phyloP scores from a whole-genome alignment of 768 basidiomycete species.

The Solioccasus polychromus region DNA sequence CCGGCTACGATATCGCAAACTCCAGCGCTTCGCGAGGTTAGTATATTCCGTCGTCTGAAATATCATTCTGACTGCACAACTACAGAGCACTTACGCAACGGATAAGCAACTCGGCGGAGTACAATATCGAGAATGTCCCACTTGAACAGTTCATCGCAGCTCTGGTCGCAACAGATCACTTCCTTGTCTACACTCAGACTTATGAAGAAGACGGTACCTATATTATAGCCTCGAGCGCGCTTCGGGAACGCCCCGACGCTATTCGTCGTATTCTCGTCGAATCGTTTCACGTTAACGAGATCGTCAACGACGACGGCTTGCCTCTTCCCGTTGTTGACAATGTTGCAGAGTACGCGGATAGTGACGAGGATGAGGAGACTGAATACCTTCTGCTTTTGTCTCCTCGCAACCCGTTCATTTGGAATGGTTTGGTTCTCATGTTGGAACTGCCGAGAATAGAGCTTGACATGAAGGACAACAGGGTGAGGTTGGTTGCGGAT shows the following conservation, averaged over 20 bases:
- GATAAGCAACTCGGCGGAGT: conserved; percentile 93
- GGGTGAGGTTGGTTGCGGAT: conserved; percentile 90
- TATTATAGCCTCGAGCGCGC: conserved; percentile 74
- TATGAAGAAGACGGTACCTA: conserved; percentile 93
- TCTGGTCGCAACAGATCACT: conserved; percentile 83
- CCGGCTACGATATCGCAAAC: conserved; percentile 85
- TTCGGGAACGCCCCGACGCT: conserved; percentile 72
- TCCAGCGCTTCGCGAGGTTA: conserved; percentile 89
- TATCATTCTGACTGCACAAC: conserved; percentile 4
- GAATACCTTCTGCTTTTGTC: conserved; percentile 86
- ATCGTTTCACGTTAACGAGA: conserved; percentile 77
- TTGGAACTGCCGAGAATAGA: conserved; percentile 72
- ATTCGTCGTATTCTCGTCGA: conserved; percentile 80
- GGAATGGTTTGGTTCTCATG: conserved; percentile 87
- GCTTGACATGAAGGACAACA: conserved; percentile 80
- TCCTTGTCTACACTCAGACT: conserved; percentile 86
- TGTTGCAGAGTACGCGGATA: conserved; percentile 38
- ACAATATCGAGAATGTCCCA: conserved; percentile 69
- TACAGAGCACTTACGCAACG: conserved; percentile 71
- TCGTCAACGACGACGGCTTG: conserved; percentile 47
- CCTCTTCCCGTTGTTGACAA: conserved; percentile 40
- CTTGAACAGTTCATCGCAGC: conserved; percentile 77
- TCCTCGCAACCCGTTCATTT: conserved; percentile 81
- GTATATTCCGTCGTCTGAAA: neutral
- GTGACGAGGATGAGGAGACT: conserved; percentile 55